Conservation (phyloP, 2,329 filamentous ascomycete species). For the Neofusicoccum kwambonambiense region DNA sequence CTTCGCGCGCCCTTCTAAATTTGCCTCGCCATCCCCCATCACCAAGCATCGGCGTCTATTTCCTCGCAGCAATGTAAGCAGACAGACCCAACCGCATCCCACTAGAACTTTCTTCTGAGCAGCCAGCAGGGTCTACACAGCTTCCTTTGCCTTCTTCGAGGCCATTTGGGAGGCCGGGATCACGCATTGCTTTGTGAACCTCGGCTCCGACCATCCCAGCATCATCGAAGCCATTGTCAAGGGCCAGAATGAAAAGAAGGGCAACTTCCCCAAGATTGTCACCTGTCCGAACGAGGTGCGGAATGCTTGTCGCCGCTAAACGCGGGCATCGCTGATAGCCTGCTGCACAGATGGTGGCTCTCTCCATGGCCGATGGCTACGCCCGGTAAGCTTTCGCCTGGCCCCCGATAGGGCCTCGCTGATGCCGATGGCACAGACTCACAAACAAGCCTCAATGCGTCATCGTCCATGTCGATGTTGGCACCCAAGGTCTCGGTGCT, state of each 20-base stretch:
- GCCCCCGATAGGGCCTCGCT: neutral
- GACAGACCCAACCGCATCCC: neutral
- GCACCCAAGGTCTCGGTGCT: conserved; percentile 74
- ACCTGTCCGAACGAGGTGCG: conserved; percentile 75
- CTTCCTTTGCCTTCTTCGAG: conserved; percentile 81
- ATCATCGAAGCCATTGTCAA: conserved; percentile 81
- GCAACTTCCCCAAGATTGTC: conserved; percentile 67
- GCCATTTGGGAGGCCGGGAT: conserved; percentile 64
- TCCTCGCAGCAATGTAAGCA: neutral
- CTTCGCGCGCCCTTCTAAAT: neutral
- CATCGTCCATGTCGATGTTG: conserved; percentile 77
- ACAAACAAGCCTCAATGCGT: conserved; percentile 70
- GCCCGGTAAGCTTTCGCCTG: conserved; percentile 41
- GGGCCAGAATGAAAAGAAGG: conserved; percentile 62
- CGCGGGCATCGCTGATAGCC: conserved; percentile 10
- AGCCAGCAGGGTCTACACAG: conserved; percentile 56
- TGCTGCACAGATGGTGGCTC: conserved; percentile 67
- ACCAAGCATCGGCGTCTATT: neutral
- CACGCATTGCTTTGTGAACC: conserved; percentile 59
- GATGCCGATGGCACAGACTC: conserved; percentile 40
- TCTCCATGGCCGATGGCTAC: conserved; percentile 82
- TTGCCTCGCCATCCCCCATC: neutral
- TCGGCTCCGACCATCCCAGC: conserved; percentile 71
- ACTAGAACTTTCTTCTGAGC: neutral
- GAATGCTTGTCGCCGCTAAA: conserved; percentile 20